These are phyloP conservation scores for Rhodocollybia butyracea DNA, from an alignment of 768 basidiomycete species.

Conservation along the genomic window DNA sequence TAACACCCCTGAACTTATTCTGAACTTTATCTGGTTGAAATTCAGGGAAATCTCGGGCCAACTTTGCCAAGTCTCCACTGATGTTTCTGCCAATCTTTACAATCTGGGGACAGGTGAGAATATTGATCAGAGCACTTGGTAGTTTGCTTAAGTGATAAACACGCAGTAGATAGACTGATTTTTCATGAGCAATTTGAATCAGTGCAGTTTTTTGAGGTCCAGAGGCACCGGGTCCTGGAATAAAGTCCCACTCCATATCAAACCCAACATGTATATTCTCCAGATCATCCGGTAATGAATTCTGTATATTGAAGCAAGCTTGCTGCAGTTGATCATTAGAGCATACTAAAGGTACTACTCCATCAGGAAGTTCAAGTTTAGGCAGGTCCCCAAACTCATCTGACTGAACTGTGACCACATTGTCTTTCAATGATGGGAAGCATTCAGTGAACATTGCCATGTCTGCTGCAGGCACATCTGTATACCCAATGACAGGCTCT, in stretches of 20 bases:
- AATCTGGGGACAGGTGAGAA: conserved; percentile 8
- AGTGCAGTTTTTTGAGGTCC: conserved; percentile 14
- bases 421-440: conserved; percentile 13
- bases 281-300: conserved; percentile 3
- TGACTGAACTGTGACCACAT: conserved; percentile 8
- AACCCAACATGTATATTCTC: conserved; percentile 11
- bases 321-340: conserved; percentile 10
- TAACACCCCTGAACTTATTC: background rate
- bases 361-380: conserved; percentile 6
- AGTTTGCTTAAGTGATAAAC: conserved; percentile 6
- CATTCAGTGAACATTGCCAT: conserved; percentile 11
- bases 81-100: conserved; percentile 16
- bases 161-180: conserved; percentile 5
- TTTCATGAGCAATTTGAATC: conserved; percentile 9
- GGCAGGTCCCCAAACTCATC: conserved; percentile 12
- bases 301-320: conserved; percentile 6
- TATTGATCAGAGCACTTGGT: conserved; percentile 9
- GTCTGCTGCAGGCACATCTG: conserved; percentile 11
- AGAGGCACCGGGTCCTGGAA: conserved; percentile 1
- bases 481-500: conserved; percentile 8
- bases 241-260: conserved; percentile 17
- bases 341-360: conserved; percentile 6
- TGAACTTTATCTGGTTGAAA: background rate
- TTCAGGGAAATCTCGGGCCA: conserved; percentile 14
- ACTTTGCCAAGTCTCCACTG: conserved; percentile 13